Percentiles rank a stretch among this genome's conserved stretches.
Conservation (phyloP, 2,329 filamentous ascomycete species). For the Trichoderma afroharzianum region DNA sequence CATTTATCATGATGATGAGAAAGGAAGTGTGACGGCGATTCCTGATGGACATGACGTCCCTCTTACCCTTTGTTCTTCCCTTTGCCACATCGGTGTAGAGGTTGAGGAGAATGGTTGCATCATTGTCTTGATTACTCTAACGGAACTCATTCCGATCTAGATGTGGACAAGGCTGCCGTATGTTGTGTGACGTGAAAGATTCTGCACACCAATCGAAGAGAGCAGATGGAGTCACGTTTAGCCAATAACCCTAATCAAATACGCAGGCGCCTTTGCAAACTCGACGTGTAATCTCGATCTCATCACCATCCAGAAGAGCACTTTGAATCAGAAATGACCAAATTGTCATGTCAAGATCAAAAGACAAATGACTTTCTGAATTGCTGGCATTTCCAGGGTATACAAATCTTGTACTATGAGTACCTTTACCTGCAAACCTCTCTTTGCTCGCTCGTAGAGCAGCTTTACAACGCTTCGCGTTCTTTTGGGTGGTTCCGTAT, state of each 20-base stretch:
- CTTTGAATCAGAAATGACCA: not conserved
- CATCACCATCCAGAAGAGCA: not conserved
- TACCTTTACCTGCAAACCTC: not conserved
- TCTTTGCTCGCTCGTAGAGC: not conserved
- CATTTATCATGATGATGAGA: not conserved
- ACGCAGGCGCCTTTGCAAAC: not conserved
- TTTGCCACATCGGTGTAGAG: not conserved
- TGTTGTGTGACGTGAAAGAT: constrained; percentile 1
- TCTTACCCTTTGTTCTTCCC: not conserved
- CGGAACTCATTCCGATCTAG: not conserved
- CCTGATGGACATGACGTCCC: not conserved
- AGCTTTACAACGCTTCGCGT: not conserved
- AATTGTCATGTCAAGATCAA: not conserved
- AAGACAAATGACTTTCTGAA: not conserved
- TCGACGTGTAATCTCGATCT: not conserved
- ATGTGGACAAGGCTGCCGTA: not conserved
- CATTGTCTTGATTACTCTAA: not conserved
- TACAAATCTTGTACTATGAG: not conserved
- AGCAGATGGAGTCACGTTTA: not conserved
- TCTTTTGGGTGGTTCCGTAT: not conserved
- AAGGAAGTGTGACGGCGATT: not conserved
- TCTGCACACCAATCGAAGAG: not conserved
- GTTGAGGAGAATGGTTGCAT: not conserved
- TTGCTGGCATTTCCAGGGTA: not conserved
- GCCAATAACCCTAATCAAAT: not conserved